A percentile compares a stretch with the other conserved stretches of the same genome.
phyloP scores from a whole-genome alignment of 1,139 yeast genomes.

The Saccharomyces hybrid region DNA sequence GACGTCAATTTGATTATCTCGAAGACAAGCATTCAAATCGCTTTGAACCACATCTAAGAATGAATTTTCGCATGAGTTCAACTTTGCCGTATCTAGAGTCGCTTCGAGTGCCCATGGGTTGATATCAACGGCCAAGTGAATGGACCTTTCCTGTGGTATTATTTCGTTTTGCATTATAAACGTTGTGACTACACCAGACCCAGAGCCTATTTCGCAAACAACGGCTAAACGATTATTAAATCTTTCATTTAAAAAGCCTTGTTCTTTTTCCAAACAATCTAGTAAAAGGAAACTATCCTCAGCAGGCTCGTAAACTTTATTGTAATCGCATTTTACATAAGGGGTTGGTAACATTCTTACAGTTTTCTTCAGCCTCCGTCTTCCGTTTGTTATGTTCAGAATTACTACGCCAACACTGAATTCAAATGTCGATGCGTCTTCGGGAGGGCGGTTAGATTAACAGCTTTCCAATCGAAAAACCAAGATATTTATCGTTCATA shows the following conservation, averaged over 20 bases:
- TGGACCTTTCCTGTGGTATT: constrained; percentile 28
- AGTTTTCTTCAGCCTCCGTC: background rate
- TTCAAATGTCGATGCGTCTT: background rate
- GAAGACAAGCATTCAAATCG: constrained; percentile 47
- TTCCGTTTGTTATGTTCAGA: background rate
- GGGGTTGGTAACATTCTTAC: constrained; percentile 51
- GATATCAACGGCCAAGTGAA: constrained; percentile 65
- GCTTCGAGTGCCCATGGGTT: constrained; percentile 68
- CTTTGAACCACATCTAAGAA: constrained; percentile 52
- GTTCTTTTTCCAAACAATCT: constrained; percentile 66
- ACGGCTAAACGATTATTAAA: constrained; percentile 39
- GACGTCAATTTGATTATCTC: constrained; percentile 49
- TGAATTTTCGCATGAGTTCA: constrained; percentile 37
- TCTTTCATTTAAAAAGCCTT: constrained; percentile 31
- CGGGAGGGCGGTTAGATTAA: background rate
- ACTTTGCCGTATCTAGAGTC: constrained; percentile 42
- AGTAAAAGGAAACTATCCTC: constrained; percentile 82
- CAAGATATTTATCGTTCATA: background rate
- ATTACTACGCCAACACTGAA: background rate
- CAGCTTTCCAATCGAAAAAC: background rate
- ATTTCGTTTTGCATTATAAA: constrained; percentile 41
- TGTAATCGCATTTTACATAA: constrained; percentile 38
- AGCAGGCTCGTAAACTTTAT: constrained; percentile 79
- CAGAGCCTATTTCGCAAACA: constrained; percentile 83
- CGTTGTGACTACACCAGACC: constrained; percentile 80